Percentiles rank a stretch among this genome's conserved stretches.
phyloP scores from a whole-genome alignment of 768 basidiomycete species.

The Boletellus ananas region DNA sequence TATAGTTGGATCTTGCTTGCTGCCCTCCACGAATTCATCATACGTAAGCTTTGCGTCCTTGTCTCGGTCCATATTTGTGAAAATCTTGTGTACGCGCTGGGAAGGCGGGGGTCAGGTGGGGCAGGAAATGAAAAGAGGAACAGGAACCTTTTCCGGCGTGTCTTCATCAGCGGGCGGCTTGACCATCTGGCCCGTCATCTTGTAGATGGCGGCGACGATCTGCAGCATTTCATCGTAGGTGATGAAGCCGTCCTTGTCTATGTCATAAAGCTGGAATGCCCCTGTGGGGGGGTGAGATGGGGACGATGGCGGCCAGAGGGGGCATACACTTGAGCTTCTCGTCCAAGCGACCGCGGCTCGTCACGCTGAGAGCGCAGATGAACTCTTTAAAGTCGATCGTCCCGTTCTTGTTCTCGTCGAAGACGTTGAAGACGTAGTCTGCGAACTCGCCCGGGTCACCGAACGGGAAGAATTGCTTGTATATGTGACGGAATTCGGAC shows the following conservation, averaged over 20 bases:
- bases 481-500: conserved; percentile 93
- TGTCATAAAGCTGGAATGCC: conserved; percentile 99
- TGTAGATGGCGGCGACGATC: conserved; percentile 98
- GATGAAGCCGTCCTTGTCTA: conserved; percentile 96
- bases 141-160: conserved; percentile 92
- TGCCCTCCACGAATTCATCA: conserved; percentile 97
- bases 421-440: conserved; percentile 98
- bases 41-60: conserved; percentile 91
- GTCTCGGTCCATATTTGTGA: conserved; percentile 94
- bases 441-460: conserved; percentile 97
- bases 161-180: conserved; percentile 97
- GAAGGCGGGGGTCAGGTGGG: conserved; percentile 11
- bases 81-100: conserved; percentile 98
- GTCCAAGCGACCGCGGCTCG: conserved; percentile 87
- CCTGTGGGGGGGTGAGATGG: conserved; percentile 48
- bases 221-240: conserved; percentile 99
- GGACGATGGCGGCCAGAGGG: conserved; percentile 2
- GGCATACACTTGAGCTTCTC: conserved; percentile 96
- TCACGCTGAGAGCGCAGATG: conserved; percentile 95
- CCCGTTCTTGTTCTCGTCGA: conserved; percentile 91
- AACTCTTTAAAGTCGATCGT: conserved; percentile 99
- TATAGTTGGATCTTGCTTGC: conserved; percentile 98
- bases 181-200: conserved; percentile 99
- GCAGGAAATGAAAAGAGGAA: conserved; percentile 5
- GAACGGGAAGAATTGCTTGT: conserved; percentile 99